A percentile compares a stretch with the other conserved stretches of the same genome.
These are phyloP conservation scores for Megacollybia platyphylla DNA, from an alignment of 1,284 basidiomycete species.

Conservation along the genomic window DNA sequence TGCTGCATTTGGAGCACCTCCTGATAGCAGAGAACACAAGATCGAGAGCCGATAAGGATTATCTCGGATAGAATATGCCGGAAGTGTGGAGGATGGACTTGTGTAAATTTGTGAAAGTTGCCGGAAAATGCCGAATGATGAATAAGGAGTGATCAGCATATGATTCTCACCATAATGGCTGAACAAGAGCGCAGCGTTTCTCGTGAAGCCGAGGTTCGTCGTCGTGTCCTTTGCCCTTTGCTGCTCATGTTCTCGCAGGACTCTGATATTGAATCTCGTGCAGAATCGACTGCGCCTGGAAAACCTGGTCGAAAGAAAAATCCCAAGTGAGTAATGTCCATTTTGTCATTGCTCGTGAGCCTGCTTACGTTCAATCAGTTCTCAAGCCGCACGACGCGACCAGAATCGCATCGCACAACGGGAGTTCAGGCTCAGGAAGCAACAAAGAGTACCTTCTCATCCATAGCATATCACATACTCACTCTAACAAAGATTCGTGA, in stretches of 20 bases:
- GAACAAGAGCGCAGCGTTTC: slow-evolving; percentile 39
- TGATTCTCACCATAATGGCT: too few species aligned
- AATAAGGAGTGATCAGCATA: too few species aligned
- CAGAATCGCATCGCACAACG: slow-evolving; percentile 91
- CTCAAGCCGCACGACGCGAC: slow-evolving; percentile 73
- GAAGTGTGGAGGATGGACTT: too few species aligned
- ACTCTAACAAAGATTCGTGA: slow-evolving; percentile 62
- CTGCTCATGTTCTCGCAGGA: slow-evolving; percentile 23
- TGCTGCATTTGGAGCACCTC: too few species aligned
- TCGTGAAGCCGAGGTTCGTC: slow-evolving; percentile 37
- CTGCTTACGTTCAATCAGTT: slow-evolving; percentile 30
- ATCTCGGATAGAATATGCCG: too few species aligned
- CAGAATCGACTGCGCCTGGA: slow-evolving; percentile 32
- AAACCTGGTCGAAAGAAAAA: slow-evolving; percentile 79
- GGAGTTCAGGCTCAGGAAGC: slow-evolving; percentile 83
- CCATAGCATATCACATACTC: slow-evolving; percentile 2
- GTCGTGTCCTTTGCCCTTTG: slow-evolving; percentile 1
- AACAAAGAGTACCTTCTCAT: slow-evolving; percentile 48
- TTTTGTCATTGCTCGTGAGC: slow-evolving; percentile 15
- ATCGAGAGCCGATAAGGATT: too few species aligned
- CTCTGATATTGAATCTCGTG: slow-evolving; percentile 49
- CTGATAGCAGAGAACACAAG: too few species aligned
- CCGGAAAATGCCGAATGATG: too few species aligned
- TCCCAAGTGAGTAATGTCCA: slow-evolving; percentile 45
- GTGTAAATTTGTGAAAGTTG: too few species aligned